Evolutionary conservation across 306 rosid genomes (phyloP).

Genomic region (Pterocarpus macrocarpus): DNA sequence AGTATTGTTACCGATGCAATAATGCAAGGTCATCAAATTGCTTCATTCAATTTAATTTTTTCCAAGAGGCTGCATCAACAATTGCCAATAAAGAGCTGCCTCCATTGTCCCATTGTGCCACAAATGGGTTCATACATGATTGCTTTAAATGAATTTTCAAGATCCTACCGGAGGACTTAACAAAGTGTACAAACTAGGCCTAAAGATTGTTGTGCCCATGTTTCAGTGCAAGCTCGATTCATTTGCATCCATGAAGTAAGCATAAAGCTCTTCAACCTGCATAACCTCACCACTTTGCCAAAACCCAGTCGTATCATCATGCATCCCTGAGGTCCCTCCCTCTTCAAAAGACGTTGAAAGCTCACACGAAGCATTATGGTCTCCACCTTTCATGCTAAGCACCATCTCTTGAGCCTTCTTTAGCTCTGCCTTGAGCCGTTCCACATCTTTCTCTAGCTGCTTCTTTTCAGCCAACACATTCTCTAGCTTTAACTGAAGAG

Average conservation of each 20-base stretch:
- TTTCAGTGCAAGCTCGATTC: conserved; percentile 45
- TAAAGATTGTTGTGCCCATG: conserved; percentile 1
- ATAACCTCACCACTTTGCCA: not conserved
- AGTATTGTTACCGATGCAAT: no score
- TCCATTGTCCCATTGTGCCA: not conserved
- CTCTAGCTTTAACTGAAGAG: conserved; percentile 58
- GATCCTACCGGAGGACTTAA: not conserved
- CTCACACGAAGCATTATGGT: conserved; percentile 19
- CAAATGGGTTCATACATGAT: not conserved
- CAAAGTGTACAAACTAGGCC: not conserved
- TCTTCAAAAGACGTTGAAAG: conserved; percentile 46
- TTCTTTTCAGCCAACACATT: conserved; percentile 60
- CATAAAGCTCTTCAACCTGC: conserved; percentile 59
- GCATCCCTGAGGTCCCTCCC: conserved; percentile 47
- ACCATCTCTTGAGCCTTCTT: conserved; percentile 53
- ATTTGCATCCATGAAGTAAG: conserved; percentile 56
- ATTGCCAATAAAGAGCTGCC: no score
- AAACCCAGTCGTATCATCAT: conserved; percentile 18
- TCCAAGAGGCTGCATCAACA: no score
- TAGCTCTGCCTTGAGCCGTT: conserved; percentile 60
- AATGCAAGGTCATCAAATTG: no score
- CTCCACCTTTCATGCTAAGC: conserved; percentile 41
- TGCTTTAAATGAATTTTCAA: not conserved
- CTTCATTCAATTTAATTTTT: no score
- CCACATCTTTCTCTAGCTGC: conserved; percentile 64